Percentiles rank a stretch among this genome's conserved stretches.
Evolutionary conservation across 176 grass and related monocot genomes (phyloP).

Genomic region (Zoysia japonica): DNA sequence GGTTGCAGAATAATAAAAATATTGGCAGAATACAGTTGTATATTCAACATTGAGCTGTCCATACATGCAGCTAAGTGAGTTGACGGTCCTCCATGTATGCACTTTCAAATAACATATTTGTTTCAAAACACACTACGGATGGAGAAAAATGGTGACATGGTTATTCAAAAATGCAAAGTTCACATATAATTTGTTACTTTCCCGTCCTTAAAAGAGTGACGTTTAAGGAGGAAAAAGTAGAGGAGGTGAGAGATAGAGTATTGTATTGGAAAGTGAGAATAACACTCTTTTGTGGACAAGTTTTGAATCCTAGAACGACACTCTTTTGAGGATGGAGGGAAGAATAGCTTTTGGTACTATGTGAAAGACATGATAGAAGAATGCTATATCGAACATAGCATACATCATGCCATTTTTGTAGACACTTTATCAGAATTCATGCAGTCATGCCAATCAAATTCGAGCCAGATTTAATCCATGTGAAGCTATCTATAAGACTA

Average conservation of each 20-base stretch:
- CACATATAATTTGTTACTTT: neutral
- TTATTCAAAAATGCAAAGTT: slow-evolving; percentile 11
- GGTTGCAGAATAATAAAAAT: neutral
- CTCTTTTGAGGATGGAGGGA: no score
- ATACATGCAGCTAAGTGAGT: neutral
- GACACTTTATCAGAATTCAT: neutral
- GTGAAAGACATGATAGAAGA: neutral
- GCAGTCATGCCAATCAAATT: neutral
- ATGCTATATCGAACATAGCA: neutral
- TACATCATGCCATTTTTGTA: neutral
- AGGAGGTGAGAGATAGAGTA: no score
- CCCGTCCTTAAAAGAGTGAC: no score
- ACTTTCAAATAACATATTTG: slow-evolving; percentile 9
- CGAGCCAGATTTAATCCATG: neutral
- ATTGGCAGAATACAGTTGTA: neutral
- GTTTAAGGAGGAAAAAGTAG: no score
- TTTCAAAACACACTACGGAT: neutral
- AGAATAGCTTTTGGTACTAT: neutral
- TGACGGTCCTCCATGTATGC: neutral
- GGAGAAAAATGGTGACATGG: neutral
- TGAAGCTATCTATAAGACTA: neutral
- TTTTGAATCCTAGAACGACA: no score
- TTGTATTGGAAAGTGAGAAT: no score
- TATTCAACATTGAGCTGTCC: neutral
- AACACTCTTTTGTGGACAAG: no score